phyloP scores from a whole-genome alignment of 371 early-diverging fungal species.

The Zopfochytrium polystomum region DNA sequence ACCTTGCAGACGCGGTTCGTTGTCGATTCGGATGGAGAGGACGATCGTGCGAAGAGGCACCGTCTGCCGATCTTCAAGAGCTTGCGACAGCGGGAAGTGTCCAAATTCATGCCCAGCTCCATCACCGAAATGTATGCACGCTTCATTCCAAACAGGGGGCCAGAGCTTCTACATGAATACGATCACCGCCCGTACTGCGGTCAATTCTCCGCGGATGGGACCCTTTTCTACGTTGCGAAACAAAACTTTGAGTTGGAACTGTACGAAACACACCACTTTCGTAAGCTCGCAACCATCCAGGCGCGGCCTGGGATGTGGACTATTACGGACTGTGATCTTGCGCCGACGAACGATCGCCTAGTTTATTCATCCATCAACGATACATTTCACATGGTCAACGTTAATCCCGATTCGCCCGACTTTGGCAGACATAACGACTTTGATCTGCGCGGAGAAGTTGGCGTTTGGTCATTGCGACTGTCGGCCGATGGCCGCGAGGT shows the following conservation, averaged over 20 bases:
- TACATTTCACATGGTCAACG: constrained; percentile 42
- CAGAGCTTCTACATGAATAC: constrained; percentile 26
- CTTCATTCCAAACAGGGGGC: constrained; percentile 39
- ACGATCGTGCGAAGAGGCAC: background rate
- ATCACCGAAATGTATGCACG: constrained; percentile 6
- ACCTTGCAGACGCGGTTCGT: no score
- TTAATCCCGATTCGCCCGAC: background rate
- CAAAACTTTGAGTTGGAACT: constrained; percentile 53
- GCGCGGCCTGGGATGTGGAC: constrained; percentile 53
- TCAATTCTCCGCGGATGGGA: constrained; percentile 40
- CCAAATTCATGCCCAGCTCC: background rate
- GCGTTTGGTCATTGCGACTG: constrained; percentile 65
- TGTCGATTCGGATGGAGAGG: no score
- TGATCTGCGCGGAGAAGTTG: constrained; percentile 8
- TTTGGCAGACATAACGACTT: constrained; percentile 6
- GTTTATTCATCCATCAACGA: constrained; percentile 61
- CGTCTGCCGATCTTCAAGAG: background rate
- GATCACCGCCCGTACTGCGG: constrained; percentile 50
- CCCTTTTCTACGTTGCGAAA: constrained; percentile 50
- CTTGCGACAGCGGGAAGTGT: background rate
- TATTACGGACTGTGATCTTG: constrained; percentile 48
- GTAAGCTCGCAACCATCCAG: constrained; percentile 31
- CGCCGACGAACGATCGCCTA: constrained; percentile 44
- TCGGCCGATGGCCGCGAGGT: constrained; percentile 57
- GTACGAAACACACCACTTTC: constrained; percentile 41